A percentile compares a stretch with the other conserved stretches of the same genome.
Evolutionary conservation across 352 stramenopile species (phyloP).

Genomic region (Peronosclerospora sorghi): DNA sequence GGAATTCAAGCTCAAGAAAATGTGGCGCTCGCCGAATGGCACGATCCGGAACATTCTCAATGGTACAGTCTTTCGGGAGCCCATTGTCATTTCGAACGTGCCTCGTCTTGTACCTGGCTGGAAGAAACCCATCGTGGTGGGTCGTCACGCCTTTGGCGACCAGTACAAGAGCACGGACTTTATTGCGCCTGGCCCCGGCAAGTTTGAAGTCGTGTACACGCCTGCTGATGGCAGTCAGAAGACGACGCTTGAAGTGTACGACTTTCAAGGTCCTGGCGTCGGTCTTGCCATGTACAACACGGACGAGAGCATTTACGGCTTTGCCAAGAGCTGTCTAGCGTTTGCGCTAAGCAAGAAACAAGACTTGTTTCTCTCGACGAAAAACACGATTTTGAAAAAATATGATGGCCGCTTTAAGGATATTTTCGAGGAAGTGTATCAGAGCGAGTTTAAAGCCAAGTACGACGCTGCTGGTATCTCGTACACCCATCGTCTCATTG

Average conservation of each 20-base stretch:
- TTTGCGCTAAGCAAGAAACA: slow-evolving; percentile 55
- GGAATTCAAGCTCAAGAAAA: slow-evolving; percentile 67
- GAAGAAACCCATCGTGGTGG: slow-evolving; percentile 72
- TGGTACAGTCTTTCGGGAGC: slow-evolving; percentile 74
- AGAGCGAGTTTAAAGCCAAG: slow-evolving; percentile 63
- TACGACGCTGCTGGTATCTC: slow-evolving; percentile 61
- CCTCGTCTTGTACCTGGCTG: slow-evolving; percentile 62
- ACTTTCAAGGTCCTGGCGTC: slow-evolving; percentile 48
- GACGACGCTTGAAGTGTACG: slow-evolving; percentile 48
- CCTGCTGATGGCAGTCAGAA: slow-evolving; percentile 35
- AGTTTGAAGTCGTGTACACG: slow-evolving; percentile 68
- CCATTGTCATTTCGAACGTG: slow-evolving; percentile 75
- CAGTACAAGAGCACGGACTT: slow-evolving; percentile 78
- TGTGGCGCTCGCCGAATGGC: slow-evolving; percentile 62
- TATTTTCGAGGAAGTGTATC: slow-evolving; percentile 77
- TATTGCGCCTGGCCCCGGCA: slow-evolving; percentile 44
- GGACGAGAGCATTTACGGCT: slow-evolving; percentile 67
- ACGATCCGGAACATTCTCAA: slow-evolving; percentile 79
- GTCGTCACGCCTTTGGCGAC: slow-evolving; percentile 68
- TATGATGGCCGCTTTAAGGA: slow-evolving; percentile 73
- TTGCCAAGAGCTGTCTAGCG: slow-evolving; percentile 58
- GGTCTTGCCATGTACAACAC: slow-evolving; percentile 81
- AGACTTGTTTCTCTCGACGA: slow-evolving; percentile 63
- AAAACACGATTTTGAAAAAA: slow-evolving; percentile 81
- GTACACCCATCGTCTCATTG: slow-evolving; percentile 73